These are phyloP conservation scores for Hyphopichia khmerensis DNA, from an alignment of 1,139 yeast species.

Conservation along the genomic window DNA sequence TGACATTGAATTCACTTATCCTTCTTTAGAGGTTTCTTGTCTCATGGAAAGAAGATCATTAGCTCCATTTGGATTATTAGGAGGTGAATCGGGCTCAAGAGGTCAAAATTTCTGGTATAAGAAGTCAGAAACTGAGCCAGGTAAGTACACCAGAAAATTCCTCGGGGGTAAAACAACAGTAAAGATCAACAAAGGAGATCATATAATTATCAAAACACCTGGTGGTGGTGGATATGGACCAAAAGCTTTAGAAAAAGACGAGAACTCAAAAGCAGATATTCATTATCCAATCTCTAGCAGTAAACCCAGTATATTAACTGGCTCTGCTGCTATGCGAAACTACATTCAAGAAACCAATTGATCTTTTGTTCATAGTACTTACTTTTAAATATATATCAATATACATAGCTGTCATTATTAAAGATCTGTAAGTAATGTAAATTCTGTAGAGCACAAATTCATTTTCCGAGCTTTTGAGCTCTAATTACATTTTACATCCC, in stretches of 20 bases:
- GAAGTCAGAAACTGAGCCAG: slow-evolving; percentile 18
- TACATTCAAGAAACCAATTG: slow-evolving; percentile 35
- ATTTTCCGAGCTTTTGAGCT: too few relatives aligned
- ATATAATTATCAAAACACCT: slow-evolving; percentile 43
- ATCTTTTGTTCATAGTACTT: neutral
- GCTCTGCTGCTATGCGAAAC: slow-evolving; percentile 36
- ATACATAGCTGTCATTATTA: too few relatives aligned
- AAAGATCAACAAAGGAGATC: slow-evolving; percentile 38
- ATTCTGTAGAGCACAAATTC: too few relatives aligned
- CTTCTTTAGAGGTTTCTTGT: slow-evolving; percentile 41
- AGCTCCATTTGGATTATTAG: slow-evolving; percentile 46
- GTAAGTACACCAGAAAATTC: slow-evolving; percentile 25
- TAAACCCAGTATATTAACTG: slow-evolving; percentile 28
- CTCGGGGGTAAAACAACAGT: slow-evolving; percentile 47
- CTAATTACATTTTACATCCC: too few relatives aligned
- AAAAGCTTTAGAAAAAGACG: slow-evolving; percentile 5
- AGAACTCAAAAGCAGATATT: slow-evolving; percentile 4
- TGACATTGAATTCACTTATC: slow-evolving; percentile 44
- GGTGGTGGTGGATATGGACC: slow-evolving; percentile 53
- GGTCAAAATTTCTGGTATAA: slow-evolving; percentile 42
- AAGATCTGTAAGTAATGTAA: too few relatives aligned
- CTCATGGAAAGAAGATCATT: slow-evolving; percentile 46
- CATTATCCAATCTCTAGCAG: slow-evolving; percentile 25
- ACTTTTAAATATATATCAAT: too few relatives aligned
- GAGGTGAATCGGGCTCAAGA: slow-evolving; percentile 40